Percentiles rank a stretch among this genome's conserved stretches.
Conservation (phyloP, 371 early-diverging fungal species). For the Mucor piriformis region DNA sequence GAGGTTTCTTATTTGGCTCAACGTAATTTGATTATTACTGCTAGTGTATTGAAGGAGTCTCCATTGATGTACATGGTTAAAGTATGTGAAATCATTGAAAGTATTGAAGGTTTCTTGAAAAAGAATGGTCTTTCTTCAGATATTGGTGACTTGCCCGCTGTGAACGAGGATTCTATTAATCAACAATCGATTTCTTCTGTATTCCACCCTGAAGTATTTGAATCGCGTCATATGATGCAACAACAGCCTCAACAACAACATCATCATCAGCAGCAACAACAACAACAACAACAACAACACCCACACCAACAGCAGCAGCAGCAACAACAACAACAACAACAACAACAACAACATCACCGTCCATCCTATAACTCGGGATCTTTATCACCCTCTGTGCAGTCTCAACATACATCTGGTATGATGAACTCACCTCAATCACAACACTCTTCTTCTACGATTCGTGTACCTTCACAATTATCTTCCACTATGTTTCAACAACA, state of each 20-base stretch:
- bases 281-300: slow-evolving; percentile 39
- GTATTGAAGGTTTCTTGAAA: slow-evolving; percentile 42
- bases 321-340: slow-evolving; percentile 26
- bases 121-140: slow-evolving; percentile 22
- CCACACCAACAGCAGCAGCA: slow-evolving; percentile 8
- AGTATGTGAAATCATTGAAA: slow-evolving; percentile 53
- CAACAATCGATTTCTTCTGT: slow-evolving; percentile 46
- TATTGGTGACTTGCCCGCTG: slow-evolving; percentile 41
- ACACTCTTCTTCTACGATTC: slow-evolving; percentile 15
- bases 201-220: slow-evolving; percentile 28
- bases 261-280: slow-evolving; percentile 25
- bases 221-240: slow-evolving; percentile 44
- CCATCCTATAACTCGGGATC: slow-evolving; percentile 4
- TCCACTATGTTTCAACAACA: slow-evolving; percentile 23
- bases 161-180: slow-evolving; percentile 39
- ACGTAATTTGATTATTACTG: slow-evolving; percentile 47
- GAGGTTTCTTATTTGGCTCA: slow-evolving; percentile 42
- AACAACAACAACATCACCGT: slow-evolving; percentile 20
- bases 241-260: slow-evolving; percentile 23
- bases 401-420: slow-evolving; percentile 20
- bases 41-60: slow-evolving; percentile 41
- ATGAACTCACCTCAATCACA: slow-evolving; percentile 33
- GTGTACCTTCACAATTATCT: slow-evolving; percentile 24
- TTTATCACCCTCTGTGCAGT: slow-evolving; percentile 24
- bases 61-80: slow-evolving; percentile 57